Conservation (phyloP, 2,329 filamentous ascomycete species). For the Magnaporthiopsis incrustans region DNA sequence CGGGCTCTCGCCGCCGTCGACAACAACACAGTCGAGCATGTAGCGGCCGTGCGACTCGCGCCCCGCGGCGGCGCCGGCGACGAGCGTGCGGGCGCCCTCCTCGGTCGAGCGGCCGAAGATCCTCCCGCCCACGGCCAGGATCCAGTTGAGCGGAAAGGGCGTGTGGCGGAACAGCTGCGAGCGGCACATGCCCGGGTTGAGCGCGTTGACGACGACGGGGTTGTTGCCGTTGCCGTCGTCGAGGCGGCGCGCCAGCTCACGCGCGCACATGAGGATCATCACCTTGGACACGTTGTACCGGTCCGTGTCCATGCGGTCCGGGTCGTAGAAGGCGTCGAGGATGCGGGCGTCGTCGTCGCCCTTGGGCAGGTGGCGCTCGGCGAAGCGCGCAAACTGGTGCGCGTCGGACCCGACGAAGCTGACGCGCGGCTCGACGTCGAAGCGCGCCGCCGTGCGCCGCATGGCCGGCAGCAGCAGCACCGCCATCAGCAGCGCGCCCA, state of each 20-base stretch:
- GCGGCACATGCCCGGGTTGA: constrained; percentile 33
- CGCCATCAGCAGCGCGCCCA: constrained; percentile 36
- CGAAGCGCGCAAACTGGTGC: constrained; percentile 24
- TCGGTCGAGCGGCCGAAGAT: constrained; percentile 29
- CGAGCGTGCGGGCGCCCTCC: constrained; percentile 30
- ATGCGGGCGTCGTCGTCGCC: constrained; percentile 19
- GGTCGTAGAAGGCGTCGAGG: constrained; percentile 24
- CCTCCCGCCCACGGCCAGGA: constrained; percentile 11
- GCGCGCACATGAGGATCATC: constrained; percentile 21
- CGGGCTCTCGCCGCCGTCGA: constrained; percentile 15
- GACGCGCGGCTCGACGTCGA: constrained; percentile 27
- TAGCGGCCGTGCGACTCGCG: constrained; percentile 32
- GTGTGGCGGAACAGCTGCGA: constrained; percentile 29
- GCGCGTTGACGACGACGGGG: constrained; percentile 28
- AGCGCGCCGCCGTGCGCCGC: constrained; percentile 23
- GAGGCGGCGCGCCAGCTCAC: constrained; percentile 26
- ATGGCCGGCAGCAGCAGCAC: constrained; percentile 34
- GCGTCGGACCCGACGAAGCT: constrained; percentile 32
- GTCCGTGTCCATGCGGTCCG: constrained; percentile 19
- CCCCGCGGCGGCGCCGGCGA: constrained; percentile 28
- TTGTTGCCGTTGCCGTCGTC: constrained; percentile 17
- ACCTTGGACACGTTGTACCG: constrained; percentile 29
- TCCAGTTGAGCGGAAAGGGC: constrained; percentile 20
- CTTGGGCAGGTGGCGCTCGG: constrained; percentile 17
- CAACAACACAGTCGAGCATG: constrained; percentile 25